A percentile compares a stretch with the other conserved stretches of the same genome.
phyloP scores from a whole-genome alignment of 352 stramenopile species.

The Phytophthora sp. region DNA sequence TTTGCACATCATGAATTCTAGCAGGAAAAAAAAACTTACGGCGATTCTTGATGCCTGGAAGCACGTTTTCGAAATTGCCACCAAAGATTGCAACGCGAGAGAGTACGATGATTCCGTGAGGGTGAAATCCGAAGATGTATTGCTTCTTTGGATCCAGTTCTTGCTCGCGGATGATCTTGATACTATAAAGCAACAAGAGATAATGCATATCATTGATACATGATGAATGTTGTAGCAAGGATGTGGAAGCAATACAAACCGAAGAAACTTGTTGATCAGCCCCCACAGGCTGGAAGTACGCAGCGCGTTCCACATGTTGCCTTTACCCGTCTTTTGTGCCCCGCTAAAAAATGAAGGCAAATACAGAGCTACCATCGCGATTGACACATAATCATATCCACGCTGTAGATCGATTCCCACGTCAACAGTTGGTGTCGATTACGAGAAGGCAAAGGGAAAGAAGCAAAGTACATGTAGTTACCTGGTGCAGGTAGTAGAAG shows the following conservation, averaged over 20 bases:
- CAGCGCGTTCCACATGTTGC: conserved; percentile 39
- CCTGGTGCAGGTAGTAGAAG: conserved; percentile 43
- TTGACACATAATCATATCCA: conserved; percentile 38
- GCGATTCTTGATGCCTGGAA: conserved; percentile 29
- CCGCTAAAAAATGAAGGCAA: conserved; percentile 50
- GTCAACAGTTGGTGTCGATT: too few species aligned
- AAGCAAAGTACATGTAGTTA: not conserved
- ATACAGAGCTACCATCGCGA: conserved; percentile 45
- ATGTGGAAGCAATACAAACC: too few species aligned
- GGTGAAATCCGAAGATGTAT: conserved; percentile 57
- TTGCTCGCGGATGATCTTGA: conserved; percentile 43
- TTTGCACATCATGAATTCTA: too few species aligned
- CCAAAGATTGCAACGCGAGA: conserved; percentile 47
- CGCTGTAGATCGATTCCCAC: conserved; percentile 8
- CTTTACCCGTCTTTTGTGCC: conserved; percentile 36
- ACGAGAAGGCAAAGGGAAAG: not conserved
- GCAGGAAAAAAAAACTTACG: not conserved
- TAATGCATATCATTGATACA: too few species aligned
- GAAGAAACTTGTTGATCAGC: conserved; percentile 40
- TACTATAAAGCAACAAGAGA: conserved; percentile 10
- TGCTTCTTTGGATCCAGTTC: conserved; percentile 39
- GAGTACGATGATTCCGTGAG: conserved; percentile 56
- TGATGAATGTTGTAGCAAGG: too few species aligned
- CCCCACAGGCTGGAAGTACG: conserved; percentile 39
- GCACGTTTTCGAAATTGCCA: conserved; percentile 45